These are phyloP conservation scores for Oemleria cerasiformis DNA, from an alignment of 306 rosid species.

Conservation along the genomic window DNA sequence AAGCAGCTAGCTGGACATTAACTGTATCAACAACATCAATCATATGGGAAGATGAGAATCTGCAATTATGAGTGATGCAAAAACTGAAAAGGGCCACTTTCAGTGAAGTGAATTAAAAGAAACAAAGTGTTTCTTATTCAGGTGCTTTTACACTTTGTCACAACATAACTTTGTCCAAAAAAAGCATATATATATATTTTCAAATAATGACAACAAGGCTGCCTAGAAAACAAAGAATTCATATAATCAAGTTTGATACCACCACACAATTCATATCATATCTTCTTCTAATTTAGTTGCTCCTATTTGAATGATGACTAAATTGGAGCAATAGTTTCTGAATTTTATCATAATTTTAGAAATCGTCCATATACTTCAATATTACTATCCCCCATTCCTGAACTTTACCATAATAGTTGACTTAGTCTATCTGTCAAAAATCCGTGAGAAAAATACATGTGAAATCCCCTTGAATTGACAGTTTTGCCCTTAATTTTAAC, in stretches of 20 bases:
- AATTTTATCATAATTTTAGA: too few species aligned
- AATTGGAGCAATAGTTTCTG: too few species aligned
- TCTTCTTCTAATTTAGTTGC: not conserved
- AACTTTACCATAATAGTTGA: too few species aligned
- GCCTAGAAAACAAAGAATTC: not conserved
- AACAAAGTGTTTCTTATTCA: conserved; percentile 3
- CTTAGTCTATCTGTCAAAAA: too few species aligned
- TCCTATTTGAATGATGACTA: too few species aligned
- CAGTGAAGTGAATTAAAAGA: not conserved
- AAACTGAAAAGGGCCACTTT: not conserved
- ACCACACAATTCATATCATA: conserved; percentile 11
- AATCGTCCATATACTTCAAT: too few species aligned
- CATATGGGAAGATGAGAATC: not conserved
- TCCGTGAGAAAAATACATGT: too few species aligned
- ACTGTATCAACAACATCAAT: too few species aligned
- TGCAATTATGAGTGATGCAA: not conserved
- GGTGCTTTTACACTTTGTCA: not conserved
- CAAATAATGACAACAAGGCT: not conserved
- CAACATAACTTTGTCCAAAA: not conserved
- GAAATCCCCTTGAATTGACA: too few species aligned
- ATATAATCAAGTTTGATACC: not conserved
- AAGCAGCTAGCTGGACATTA: too few species aligned
- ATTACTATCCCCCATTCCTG: too few species aligned
- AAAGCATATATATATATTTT: not conserved
- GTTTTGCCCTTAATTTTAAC: too few species aligned